Evolutionary conservation across 345 rosid species (phyloP).

Genomic region (Populus tremula): DNA sequence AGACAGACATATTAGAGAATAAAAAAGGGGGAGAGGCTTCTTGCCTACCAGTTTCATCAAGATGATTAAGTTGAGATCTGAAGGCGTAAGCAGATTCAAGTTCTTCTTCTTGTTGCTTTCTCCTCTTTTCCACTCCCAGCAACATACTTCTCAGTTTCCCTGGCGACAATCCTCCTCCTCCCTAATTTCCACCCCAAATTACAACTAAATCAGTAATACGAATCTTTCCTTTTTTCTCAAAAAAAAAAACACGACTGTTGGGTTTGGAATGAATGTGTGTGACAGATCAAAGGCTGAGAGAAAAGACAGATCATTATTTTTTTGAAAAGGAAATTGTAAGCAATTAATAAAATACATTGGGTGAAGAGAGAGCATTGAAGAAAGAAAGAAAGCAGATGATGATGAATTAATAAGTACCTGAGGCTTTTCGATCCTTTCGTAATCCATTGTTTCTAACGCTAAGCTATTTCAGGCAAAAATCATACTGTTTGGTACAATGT

Average conservation of each 20-base stretch:
- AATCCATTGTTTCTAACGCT: conserved; percentile 47
- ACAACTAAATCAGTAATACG: neutral
- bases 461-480: neutral
- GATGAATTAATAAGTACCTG: conserved; percentile 37
- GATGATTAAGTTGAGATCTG: conserved; percentile 51
- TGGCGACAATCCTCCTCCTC: conserved; percentile 71
- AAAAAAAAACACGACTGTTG: neutral
- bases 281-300: conserved; percentile 16
- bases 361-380: conserved; percentile 23
- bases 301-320: neutral
- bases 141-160: conserved; percentile 72
- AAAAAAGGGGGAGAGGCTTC: neutral
- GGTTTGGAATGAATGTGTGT: neutral
- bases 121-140: conserved; percentile 61
- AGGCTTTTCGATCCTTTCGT: conserved; percentile 77
- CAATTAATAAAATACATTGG: neutral
- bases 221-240: neutral
- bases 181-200: neutral
- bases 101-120: conserved; percentile 48
- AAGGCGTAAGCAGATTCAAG: conserved; percentile 43
- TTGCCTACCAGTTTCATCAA: conserved; percentile 47
- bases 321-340: neutral
- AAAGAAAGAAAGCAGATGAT: neutral
- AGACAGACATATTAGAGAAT: neutral
- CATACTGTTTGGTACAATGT: neutral